Base-by-base conservation (phyloP, 371 early-diverging fungal species). In the Lichtheimia ramosa region DNA sequence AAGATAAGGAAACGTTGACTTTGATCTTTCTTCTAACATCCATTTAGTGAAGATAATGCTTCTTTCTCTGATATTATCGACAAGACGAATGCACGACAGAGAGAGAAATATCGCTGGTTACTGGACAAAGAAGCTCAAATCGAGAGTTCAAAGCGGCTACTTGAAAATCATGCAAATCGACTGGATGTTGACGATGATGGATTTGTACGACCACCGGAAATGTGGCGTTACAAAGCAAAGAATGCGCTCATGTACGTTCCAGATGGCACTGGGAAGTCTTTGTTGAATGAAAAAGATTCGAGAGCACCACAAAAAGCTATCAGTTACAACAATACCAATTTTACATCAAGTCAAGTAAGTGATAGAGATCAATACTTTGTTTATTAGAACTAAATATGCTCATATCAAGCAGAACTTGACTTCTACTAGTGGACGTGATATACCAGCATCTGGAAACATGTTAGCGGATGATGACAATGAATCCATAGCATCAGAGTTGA, bases 21-120 rank as follows among this genome's bases (percentile, higher is more conserved):
- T 50, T 18, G 58, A 10, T 15, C 34, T 48, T 18, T 48, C 21
- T 28, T 53, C 23, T 28, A 16, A 40, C 1, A 48, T 10, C 39
- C 49, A 41, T 53, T 3, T 58, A 78, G 86, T 63, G 93, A 94
- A 64, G 94, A 94, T 68, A 92, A 94, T 70, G 88, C 91, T 12
- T 90, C 92, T 3, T 94, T 94, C 68, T 61, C 71, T 25, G 83
- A 80, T 18, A 66, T 93, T 13, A 34, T 94, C 10, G 84, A 87
- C 59, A 83, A 81, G 53, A 74, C 82, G 21, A 90, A 91, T 43
- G 68, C 78, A 15, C 81, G 83, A 28, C 69, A 76, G 42, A 69
- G 74, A 51, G 81, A 84, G 51, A 81, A 87, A 58, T 85, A 86
- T 56, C 70, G 78, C 34, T 92, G 92, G 92, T 68, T 86, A 34